Conservation (phyloP, 371 early-diverging fungal species). For the Rhizopus arrhizus region DNA sequence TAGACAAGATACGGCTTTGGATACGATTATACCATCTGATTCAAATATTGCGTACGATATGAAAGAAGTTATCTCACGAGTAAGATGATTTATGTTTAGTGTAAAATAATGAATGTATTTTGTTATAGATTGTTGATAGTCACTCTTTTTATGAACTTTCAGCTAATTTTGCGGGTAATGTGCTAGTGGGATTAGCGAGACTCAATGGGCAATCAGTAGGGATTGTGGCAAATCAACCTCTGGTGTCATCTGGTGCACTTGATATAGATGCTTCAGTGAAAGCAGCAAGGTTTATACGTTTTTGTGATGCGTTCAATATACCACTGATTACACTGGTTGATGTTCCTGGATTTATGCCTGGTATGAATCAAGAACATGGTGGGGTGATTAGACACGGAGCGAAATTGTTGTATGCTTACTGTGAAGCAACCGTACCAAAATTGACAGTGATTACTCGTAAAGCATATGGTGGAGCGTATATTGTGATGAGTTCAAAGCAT, state of each 20-base stretch:
- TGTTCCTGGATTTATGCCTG: constrained; percentile 97
- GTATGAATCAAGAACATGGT: constrained; percentile 92
- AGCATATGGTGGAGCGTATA: constrained; percentile 98
- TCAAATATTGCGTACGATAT: constrained; percentile 96
- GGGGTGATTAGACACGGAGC: constrained; percentile 98
- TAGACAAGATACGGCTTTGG: constrained; percentile 81
- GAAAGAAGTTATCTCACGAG: constrained; percentile 82
- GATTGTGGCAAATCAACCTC: constrained; percentile 95
- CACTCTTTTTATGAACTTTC: constrained; percentile 88
- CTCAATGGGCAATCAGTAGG: constrained; percentile 90
- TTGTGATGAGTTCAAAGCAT: constrained; percentile 97
- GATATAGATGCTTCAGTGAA: constrained; percentile 96
- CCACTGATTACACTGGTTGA: constrained; percentile 96
- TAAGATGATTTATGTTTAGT: constrained; percentile 31
- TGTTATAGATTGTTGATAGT: constrained; percentile 75
- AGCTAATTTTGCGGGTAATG: constrained; percentile 94
- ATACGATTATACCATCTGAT: constrained; percentile 87
- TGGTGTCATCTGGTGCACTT: constrained; percentile 93
- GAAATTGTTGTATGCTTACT: constrained; percentile 94
- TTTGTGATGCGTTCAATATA: constrained; percentile 96
- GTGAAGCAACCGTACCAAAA: constrained; percentile 97
- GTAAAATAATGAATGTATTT: background rate
- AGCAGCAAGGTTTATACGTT: constrained; percentile 95
- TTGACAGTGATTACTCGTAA: constrained; percentile 94
- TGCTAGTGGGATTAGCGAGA: constrained; percentile 88